Evolutionary conservation across 306 rosid genomes (phyloP), one percentile per base, ranked within the genome.

Genomic region (Vachellia collinsii): DNA sequence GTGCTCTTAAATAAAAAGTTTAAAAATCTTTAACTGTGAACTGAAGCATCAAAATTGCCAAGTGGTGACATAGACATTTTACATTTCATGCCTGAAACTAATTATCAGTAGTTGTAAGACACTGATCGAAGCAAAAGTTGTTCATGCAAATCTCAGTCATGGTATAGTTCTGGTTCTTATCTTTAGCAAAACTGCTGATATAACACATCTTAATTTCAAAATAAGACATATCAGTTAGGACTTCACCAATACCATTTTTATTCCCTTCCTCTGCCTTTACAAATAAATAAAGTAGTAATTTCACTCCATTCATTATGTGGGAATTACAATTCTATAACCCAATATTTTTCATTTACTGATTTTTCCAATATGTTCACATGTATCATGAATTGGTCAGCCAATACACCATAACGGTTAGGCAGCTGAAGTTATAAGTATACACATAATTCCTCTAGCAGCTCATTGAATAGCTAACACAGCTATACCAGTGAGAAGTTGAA

Each of bases 1-100:
- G 82, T 86, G 51, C 86, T 79, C 97, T 92, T 48, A 66, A 87
- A 79, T 80, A 59, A 73, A 69, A 75, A 81, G 68, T 79, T 39
- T 70, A 48, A 68, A 86, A 75, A 53, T 50, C 61, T 50, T 81
- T 54, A 83, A 78, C 77, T 66, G 59, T 79, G 44, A 84, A 59
- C 77, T 70, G 64, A 81, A 65, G 73, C 74, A 51, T 62, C 58
- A 78, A 78, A 74, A 46, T 67, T 80, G 23, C 34, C 44, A 71
- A 25, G 19, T 46, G 69, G 11, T 39, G 47, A 42, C 47, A 73
- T n/a, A 34, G 20, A 10, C 23, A 73, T 34, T 67, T 74, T 58
- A 10, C 43, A 73, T 41, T 67, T 68, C 58, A 74, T 39, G 41
- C 66, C 67, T 67, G 68, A 81, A 54, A 48, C 41, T 58, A 50